Evolutionary conservation across 2,329 filamentous ascomycete genomes (phyloP).

Genomic region (Penicillium sp.): DNA sequence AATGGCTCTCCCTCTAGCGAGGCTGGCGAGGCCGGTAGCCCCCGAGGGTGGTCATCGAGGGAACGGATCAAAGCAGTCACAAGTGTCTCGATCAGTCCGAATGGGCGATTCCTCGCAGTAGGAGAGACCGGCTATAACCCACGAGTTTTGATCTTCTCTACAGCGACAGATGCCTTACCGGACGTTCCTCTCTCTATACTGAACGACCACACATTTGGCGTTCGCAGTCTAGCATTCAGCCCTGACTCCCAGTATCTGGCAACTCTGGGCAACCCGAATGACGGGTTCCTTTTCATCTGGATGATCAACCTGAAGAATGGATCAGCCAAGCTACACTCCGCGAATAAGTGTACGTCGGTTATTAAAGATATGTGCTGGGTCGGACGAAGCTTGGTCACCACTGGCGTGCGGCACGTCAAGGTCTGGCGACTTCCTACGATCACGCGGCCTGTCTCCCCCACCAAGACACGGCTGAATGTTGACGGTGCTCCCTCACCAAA

Average conservation of each 20-base stretch:
- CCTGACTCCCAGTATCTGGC: slow-evolving; percentile 83
- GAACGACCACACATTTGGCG: slow-evolving; percentile 86
- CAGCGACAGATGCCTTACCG: slow-evolving; percentile 71
- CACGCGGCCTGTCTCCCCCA: slow-evolving; percentile 57
- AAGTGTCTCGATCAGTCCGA: slow-evolving; percentile 82
- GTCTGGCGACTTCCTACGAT: slow-evolving; percentile 82
- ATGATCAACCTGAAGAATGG: slow-evolving; percentile 80
- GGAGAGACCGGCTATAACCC: slow-evolving; percentile 96
- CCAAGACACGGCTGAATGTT: slow-evolving; percentile 60
- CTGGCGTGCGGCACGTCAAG: slow-evolving; percentile 89
- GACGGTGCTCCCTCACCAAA: slow-evolving; percentile 37
- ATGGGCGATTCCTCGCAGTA: slow-evolving; percentile 84
- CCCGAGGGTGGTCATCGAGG: slow-evolving; percentile 80
- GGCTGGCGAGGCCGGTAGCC: slow-evolving; percentile 59
- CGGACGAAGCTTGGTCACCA: slow-evolving; percentile 77
- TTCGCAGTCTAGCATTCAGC: slow-evolving; percentile 87
- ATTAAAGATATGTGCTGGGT: slow-evolving; percentile 90
- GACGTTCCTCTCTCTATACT: slow-evolving; percentile 83
- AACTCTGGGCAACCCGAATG: slow-evolving; percentile 83
- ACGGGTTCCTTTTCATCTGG: slow-evolving; percentile 94
- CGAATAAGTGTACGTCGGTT: slow-evolving; percentile 88
- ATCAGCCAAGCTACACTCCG: slow-evolving; percentile 74
- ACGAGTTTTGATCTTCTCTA: slow-evolving; percentile 84
- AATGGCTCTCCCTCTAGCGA: slow-evolving; percentile 53
- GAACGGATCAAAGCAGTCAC: slow-evolving; percentile 95